These are phyloP conservation scores for Daedaleopsis nitida DNA, from an alignment of 768 basidiomycete species.

Conservation along the genomic window DNA sequence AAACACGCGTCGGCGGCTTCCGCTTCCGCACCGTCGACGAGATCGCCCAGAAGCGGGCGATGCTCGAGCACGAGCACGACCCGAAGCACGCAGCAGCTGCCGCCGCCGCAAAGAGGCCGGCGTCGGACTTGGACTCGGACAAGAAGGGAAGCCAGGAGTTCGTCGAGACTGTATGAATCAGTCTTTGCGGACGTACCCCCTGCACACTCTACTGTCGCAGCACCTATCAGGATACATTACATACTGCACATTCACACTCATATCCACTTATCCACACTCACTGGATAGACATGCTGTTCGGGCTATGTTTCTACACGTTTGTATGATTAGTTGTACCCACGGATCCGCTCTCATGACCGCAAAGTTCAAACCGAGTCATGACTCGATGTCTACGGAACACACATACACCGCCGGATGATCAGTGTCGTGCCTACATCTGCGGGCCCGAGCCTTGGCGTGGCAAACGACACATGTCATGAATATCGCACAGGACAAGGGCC, in stretches of 20 bases:
- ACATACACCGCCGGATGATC: too few species aligned
- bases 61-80: neutral
- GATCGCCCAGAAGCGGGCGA: constrained; percentile 28
- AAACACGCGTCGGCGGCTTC: constrained; percentile 51
- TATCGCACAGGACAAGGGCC: too few species aligned
- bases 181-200: neutral
- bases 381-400: too few species aligned
- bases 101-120: neutral
- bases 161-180: constrained; percentile 17
- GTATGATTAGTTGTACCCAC: constrained; percentile 5
- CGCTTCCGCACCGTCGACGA: constrained; percentile 51
- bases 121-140: constrained; percentile 19
- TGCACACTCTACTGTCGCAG: neutral
- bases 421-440: too few species aligned
- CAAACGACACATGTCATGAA: too few species aligned
- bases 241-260: too few species aligned
- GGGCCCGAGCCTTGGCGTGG: too few species aligned
- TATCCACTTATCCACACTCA: too few species aligned
- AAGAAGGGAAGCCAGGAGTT: constrained; percentile 24
- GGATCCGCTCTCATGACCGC: neutral
- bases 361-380: too few species aligned
- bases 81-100: neutral
- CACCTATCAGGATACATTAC: neutral
- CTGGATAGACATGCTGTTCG: too few species aligned
- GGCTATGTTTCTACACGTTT: neutral